Conservation (phyloP, 768 basidiomycete genomes). For the Hirschioporus abietinus region DNA sequence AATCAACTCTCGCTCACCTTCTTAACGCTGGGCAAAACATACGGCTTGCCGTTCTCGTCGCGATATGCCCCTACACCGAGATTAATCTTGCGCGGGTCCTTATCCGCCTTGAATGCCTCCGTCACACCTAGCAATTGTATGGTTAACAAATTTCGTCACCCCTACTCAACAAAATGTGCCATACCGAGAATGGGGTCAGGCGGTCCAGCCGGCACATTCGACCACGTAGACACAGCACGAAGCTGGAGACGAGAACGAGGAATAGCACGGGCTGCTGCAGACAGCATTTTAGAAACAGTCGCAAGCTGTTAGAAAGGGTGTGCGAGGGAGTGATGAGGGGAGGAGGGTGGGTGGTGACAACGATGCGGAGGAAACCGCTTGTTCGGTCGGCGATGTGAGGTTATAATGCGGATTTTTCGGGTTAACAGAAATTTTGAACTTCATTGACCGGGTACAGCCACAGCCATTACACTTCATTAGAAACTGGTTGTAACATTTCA, state of each 20-base stretch:
- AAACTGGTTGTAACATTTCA: not conserved
- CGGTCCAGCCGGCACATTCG: conserved; percentile 78
- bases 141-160: conserved; percentile 9
- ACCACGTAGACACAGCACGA: conserved; percentile 68
- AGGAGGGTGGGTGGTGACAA: conserved; percentile 13
- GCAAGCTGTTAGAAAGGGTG: conserved; percentile 13
- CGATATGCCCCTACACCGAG: conserved; percentile 97
- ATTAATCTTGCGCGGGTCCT: conserved; percentile 89
- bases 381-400: conserved; percentile 3
- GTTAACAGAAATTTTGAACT: not conserved
- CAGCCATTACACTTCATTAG: not conserved
- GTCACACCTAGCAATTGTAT: conserved; percentile 58
- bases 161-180: conserved; percentile 14
- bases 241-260: conserved; percentile 29
- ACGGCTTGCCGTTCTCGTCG: conserved; percentile 92
- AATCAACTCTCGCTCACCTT: conserved; percentile 46
- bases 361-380: conserved; percentile 1
- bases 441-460: not conserved
- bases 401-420: conserved; percentile 7
- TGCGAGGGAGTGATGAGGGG: conserved; percentile 19
- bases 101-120: conserved; percentile 96
- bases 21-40: conserved; percentile 83
- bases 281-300: conserved; percentile 40
- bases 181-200: conserved; percentile 90
- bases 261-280: conserved; percentile 46